These are phyloP conservation scores for Cardiospermum halicacabum DNA, from an alignment of 345 rosid genomes.

Conservation along the genomic window DNA sequence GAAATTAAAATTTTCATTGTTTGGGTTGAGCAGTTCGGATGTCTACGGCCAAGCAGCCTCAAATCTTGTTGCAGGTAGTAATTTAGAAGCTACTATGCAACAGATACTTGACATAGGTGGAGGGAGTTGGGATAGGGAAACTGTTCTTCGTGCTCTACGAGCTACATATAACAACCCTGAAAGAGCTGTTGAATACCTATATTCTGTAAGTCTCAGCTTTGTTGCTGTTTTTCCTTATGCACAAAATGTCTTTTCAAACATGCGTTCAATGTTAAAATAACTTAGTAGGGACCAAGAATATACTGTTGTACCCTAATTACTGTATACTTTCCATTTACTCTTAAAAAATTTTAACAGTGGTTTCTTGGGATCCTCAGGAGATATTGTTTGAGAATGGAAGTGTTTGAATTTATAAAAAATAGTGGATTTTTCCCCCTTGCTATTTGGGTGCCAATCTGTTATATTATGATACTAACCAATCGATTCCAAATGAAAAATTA, in stretches of 20 bases:
- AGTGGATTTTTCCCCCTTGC: background rate
- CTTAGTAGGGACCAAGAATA: background rate
- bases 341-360: background rate
- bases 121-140: conserved; percentile 54
- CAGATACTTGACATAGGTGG: conserved; percentile 65
- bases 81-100: conserved; percentile 46
- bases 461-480: background rate
- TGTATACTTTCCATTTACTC: background rate
- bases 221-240: conserved; percentile 1
- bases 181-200: conserved; percentile 62
- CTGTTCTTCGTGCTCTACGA: conserved; percentile 54
- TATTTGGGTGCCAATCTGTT: background rate
- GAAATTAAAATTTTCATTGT: background rate
- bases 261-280: background rate
- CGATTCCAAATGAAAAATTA: background rate
- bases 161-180: conserved; percentile 65
- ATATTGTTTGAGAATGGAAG: background rate
- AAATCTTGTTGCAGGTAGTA: conserved; percentile 54
- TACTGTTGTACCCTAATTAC: background rate
- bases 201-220: conserved; percentile 33
- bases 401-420: background rate
- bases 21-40: conserved; percentile 34
- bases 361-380: background rate
- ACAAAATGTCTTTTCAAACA: background rate
- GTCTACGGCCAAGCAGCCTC: conserved; percentile 64